Evolutionary conservation across 129 eudicot species (phyloP).

Genomic region (Silybum marianum): DNA sequence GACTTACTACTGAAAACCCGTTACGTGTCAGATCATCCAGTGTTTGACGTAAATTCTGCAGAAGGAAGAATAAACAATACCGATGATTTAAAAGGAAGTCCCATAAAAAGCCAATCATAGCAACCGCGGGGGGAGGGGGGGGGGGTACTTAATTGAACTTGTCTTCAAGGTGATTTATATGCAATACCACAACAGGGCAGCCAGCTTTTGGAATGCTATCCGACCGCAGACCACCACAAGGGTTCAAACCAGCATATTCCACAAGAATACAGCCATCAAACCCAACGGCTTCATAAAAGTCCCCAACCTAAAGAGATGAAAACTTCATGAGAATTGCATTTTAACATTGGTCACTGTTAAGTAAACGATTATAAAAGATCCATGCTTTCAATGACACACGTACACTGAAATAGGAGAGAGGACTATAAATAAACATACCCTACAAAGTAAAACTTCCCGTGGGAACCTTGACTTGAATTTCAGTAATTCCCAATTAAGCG

Average conservation of each 20-base stretch:
- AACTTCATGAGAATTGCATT: not conserved
- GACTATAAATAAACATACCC: constrained; percentile 46
- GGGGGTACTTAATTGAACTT: not conserved
- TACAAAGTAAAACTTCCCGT: constrained; percentile 82
- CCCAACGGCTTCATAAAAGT: constrained; percentile 94
- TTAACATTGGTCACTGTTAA: not conserved
- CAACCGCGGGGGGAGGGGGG: not conserved
- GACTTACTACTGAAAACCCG: constrained; percentile 94
- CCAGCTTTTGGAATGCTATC: constrained; percentile 95
- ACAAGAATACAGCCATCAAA: constrained; percentile 95
- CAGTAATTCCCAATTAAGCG: constrained; percentile 73
- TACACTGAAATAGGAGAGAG: not conserved
- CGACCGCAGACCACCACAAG: constrained; percentile 88
- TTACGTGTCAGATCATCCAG: constrained; percentile 74
- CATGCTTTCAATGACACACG: not conserved
- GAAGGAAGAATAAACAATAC: not conserved
- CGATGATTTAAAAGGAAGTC: not conserved
- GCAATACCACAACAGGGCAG: constrained; percentile 82
- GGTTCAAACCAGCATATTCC: constrained; percentile 95
- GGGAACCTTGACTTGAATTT: constrained; percentile 85
- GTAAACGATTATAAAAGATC: constrained; percentile 4
- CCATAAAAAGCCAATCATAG: not conserved
- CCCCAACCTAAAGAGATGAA: constrained; percentile 68
- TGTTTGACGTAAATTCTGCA: constrained; percentile 51
- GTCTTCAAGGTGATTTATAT: not conserved